Evolutionary conservation across 1,139 yeast species (phyloP).

Genomic region (Yarrowia galli): DNA sequence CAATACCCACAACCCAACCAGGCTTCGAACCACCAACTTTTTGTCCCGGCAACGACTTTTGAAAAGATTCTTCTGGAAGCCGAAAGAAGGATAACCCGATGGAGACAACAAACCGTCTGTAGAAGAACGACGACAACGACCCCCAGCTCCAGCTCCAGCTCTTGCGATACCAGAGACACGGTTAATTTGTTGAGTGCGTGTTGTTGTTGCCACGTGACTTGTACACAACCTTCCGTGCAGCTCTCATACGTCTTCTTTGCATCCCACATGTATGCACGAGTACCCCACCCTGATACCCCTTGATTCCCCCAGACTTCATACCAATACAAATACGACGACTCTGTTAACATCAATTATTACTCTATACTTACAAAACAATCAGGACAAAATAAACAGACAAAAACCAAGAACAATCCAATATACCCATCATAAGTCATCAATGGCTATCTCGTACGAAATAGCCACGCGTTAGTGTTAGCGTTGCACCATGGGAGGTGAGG

Average conservation of each 20-base stretch:
- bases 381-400: constrained; percentile 23
- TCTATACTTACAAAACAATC: constrained; percentile 35
- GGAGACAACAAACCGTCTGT: too few relatives aligned
- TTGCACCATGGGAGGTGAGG: background rate
- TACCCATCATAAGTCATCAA: constrained; percentile 36
- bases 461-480: constrained; percentile 38
- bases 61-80: constrained; percentile 2
- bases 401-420: constrained; percentile 5
- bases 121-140: too few relatives aligned
- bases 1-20: background rate
- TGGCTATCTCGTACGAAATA: constrained; percentile 13
- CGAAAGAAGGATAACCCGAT: too few relatives aligned
- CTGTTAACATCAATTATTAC: constrained; percentile 7
- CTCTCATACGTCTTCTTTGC: constrained; percentile 4
- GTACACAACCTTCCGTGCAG: background rate
- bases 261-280: background rate
- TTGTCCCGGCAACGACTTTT: background rate
- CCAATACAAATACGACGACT: background rate
- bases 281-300: background rate
- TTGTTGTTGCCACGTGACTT: constrained; percentile 16
- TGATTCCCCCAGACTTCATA: background rate
- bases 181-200: too few relatives aligned
- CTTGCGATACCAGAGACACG: too few relatives aligned
- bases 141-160: too few relatives aligned
- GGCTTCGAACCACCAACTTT: constrained; percentile 5